Conservation (phyloP, 441 rosid species). For the Arabidopsis hybrid region DNA sequence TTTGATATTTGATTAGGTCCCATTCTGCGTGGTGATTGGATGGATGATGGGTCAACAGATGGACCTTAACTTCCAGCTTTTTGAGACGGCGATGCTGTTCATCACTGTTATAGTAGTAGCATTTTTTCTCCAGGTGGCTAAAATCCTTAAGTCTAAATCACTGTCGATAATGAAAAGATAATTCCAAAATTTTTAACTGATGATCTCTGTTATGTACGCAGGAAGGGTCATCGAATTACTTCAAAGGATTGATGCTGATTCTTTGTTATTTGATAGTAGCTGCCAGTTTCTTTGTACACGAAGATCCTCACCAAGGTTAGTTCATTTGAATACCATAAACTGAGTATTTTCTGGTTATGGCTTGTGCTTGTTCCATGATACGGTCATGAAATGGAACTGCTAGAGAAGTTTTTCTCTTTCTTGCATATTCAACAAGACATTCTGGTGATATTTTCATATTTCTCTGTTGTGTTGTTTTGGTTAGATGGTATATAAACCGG, state of each 20-base stretch:
- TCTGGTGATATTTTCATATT: neutral
- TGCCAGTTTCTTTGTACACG: conserved; percentile 97
- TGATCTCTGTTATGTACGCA: conserved; percentile 46
- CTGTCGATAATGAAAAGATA: neutral
- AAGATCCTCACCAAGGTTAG: conserved; percentile 62
- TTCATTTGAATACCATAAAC: conserved; percentile 7
- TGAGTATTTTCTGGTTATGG: neutral
- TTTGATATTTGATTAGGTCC: conserved; percentile 57
- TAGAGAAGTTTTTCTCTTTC: neutral
- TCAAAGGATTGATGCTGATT: conserved; percentile 94
- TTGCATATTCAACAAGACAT: conserved; percentile 8
- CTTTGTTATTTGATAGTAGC: conserved; percentile 94
- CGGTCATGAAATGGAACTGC: neutral
- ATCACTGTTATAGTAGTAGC: conserved; percentile 94
- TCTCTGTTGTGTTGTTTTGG: conserved; percentile 1
- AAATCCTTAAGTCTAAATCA: neutral
- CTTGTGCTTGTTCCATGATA: conserved; percentile 2
- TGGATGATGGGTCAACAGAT: conserved; percentile 89
- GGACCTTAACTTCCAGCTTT: conserved; percentile 95
- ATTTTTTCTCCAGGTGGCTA: conserved; percentile 83
- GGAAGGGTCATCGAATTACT: conserved; percentile 98
- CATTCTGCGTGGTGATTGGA: conserved; percentile 91
- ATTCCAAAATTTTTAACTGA: neutral
- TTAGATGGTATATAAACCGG: conserved; percentile 41
- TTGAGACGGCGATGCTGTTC: conserved; percentile 92